Base-by-base conservation (phyloP, 2,329 filamentous ascomycete species). In the Neocucurbitaria cava region DNA sequence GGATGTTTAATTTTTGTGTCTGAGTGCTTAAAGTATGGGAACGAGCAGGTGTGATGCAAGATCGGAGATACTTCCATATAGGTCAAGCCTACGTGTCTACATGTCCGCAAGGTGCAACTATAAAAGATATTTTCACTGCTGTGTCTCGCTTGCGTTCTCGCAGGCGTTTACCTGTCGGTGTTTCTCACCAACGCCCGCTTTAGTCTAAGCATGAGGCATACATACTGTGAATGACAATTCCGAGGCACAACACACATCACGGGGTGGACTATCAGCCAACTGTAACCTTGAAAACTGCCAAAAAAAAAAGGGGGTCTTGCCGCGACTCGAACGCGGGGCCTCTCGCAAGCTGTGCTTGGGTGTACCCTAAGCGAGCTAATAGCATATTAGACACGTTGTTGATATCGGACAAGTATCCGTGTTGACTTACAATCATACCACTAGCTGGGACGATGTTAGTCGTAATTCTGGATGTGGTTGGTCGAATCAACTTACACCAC, bases 241-340 rank as follows among this genome's bases (percentile, higher is more conserved):
- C 24, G 5, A 26, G 35, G 9, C 35, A 5, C n/a, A 17, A 38
- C 35, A 17, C 8, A 18, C 35, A 18, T 8, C 18, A 38, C 18
- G 7, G 13, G 7, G n/a, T 1, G 18, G 18, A 38, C 9, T 9
- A 26, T 26, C 5, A 5, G 24, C 9, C 24, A 26, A 26, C 24
- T 5, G 9, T 26, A 1, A 26, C 5, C 1, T 20, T 1, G 1
- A 3, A 15, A 48, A 24, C 11, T 3, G 9, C 30, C 43, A 53
- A 59, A 54, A 52, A 53, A 48, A 53, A 59, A 54, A 52, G 51
- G 26, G 58, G 58, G 58, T 61, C 58, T 48, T 61, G 49, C 58
- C 58, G 58, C 54, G 54, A 61, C 54, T 61, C 58, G 58, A 61
- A 61, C 54, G 51, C 58, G 58, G 58, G 58, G 48, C 58, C 58